A percentile compares a stretch with the other conserved stretches of the same genome.
These are phyloP conservation scores for Nymphaea colorata DNA, from an alignment of 164 flowering plant genomes.

Conservation along the genomic window DNA sequence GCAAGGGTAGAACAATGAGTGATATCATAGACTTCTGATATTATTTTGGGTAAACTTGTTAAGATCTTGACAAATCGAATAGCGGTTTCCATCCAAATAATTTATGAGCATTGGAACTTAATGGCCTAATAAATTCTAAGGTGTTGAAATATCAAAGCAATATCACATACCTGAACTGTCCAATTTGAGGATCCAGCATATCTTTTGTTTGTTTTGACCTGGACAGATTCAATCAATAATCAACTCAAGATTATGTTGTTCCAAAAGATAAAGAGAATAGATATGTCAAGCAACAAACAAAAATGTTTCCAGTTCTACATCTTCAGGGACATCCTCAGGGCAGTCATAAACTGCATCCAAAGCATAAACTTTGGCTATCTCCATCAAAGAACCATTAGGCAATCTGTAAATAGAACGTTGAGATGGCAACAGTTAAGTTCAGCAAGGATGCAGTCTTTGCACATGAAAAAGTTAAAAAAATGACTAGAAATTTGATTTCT, in stretches of 20 bases:
- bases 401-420: conserved; percentile 29
- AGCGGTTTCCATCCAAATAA: too few species aligned
- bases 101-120: too few species aligned
- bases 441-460: too few species aligned
- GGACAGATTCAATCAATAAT: conserved; percentile 12
- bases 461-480: neutral
- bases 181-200: conserved; percentile 84
- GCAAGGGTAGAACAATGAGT: too few species aligned
- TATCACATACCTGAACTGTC: conserved; percentile 68
- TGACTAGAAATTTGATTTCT: conserved; percentile 13
- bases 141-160: neutral
- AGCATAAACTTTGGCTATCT: conserved; percentile 77
- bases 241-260: neutral
- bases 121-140: too few species aligned
- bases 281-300: neutral
- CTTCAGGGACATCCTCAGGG: conserved; percentile 93
- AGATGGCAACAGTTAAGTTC: neutral
- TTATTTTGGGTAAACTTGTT: too few species aligned
- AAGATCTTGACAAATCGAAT: too few species aligned
- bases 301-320: conserved; percentile 29
- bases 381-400: conserved; percentile 95
- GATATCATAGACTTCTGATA: too few species aligned
- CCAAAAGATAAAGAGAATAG: neutral
- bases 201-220: conserved; percentile 88
- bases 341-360: conserved; percentile 88